phyloP scores from a whole-genome alignment of 371 early-diverging fungal species.

The Phascolomyces articulosus region DNA sequence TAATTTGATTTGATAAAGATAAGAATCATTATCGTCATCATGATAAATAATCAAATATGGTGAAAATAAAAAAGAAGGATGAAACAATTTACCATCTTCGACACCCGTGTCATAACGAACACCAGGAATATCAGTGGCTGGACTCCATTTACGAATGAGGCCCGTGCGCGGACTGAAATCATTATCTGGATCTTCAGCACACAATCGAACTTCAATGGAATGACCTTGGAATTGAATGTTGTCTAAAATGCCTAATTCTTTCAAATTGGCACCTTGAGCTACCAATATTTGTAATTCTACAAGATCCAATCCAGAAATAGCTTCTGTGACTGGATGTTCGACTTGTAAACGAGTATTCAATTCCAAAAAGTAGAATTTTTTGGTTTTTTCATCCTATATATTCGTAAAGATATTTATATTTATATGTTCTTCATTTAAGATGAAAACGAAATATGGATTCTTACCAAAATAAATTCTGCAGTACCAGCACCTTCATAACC shows the following conservation, averaged over 20 bases:
- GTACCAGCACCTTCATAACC: constrained; percentile 78
- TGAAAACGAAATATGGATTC: background rate
- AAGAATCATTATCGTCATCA: too few relatives aligned
- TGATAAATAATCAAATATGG: background rate
- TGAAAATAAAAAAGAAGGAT: background rate
- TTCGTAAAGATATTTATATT: too few relatives aligned
- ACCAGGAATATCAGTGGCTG: constrained; percentile 66
- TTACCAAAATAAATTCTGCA: constrained; percentile 81
- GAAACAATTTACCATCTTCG: constrained; percentile 62
- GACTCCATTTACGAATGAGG: constrained; percentile 80
- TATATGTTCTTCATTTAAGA: background rate
- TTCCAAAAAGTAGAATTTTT: constrained; percentile 83
- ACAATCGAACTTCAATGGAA: constrained; percentile 84
- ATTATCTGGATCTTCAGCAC: constrained; percentile 86
- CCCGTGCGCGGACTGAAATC: constrained; percentile 84
- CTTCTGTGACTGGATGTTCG: constrained; percentile 97
- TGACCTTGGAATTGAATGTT: constrained; percentile 65
- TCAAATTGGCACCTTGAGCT: constrained; percentile 60
- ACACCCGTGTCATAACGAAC: constrained; percentile 86
- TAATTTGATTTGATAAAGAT: too few relatives aligned
- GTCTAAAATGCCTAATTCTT: constrained; percentile 47
- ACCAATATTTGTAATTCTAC: constrained; percentile 86
- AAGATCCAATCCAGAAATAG: constrained; percentile 91
- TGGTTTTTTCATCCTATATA: constrained; percentile 51
- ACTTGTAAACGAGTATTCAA: constrained; percentile 89